Conservation (phyloP, 108 stramenopile species). For the Nitzschia sp. region DNA sequence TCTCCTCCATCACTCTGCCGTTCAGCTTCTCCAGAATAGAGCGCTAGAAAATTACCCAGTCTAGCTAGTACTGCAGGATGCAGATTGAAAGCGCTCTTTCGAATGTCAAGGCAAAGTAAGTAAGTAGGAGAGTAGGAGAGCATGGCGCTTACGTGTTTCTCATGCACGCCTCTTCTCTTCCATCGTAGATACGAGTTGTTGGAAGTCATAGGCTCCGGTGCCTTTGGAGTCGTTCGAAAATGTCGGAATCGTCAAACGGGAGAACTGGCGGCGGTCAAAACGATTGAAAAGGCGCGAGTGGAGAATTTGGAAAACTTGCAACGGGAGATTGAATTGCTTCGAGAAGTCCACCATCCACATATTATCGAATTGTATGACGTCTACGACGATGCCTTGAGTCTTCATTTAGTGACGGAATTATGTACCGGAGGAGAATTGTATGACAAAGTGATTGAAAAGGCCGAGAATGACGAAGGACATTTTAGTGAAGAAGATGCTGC, state of each 20-base stretch:
- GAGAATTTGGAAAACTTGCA: neutral
- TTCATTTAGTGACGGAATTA: constrained; percentile 60
- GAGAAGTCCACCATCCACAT: constrained; percentile 63
- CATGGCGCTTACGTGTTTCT: too few relatives aligned
- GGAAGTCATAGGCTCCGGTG: constrained; percentile 22
- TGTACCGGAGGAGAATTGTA: constrained; percentile 68
- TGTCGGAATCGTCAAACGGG: constrained; percentile 9
- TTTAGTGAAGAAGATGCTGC: constrained; percentile 58
- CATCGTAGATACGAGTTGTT: constrained; percentile 10
- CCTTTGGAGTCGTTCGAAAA: constrained; percentile 20
- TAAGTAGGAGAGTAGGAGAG: too few relatives aligned
- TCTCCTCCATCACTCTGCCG: too few relatives aligned
- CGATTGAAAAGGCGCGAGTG: constrained; percentile 42
- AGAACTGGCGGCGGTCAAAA: constrained; percentile 41
- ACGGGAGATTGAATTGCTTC: constrained; percentile 54
- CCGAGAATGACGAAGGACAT: constrained; percentile 15
- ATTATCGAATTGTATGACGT: constrained; percentile 81
- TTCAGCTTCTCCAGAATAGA: too few relatives aligned
- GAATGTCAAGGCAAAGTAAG: too few relatives aligned
- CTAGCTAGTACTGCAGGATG: too few relatives aligned
- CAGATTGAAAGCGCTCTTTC: too few relatives aligned
- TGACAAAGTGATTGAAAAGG: constrained; percentile 67
- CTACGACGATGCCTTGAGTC: constrained; percentile 62
- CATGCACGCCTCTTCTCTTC: too few relatives aligned
- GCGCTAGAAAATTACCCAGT: too few relatives aligned